Base-by-base conservation (phyloP, 352 stramenopile species). In the Phytophthora uliginosa region DNA sequence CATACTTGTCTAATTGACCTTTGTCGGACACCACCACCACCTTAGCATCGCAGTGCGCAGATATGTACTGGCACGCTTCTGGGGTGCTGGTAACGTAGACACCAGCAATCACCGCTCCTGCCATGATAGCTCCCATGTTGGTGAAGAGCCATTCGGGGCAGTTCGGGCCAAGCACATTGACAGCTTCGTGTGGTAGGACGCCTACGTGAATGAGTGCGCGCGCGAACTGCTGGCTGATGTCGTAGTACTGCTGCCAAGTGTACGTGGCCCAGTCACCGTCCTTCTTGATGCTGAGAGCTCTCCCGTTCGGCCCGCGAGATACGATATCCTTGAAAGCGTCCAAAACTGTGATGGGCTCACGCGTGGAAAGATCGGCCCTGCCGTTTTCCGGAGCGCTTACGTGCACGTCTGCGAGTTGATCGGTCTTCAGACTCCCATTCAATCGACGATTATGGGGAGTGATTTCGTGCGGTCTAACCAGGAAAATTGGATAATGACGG, bases 141-240 rank as follows among this genome's bases (percentile, higher is more conserved):
- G 83, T 84, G 66, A 97, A 84, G 63, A 96, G 89, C 86, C 92
- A 97, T 69, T 97, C 86, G 9, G 89, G 86, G 34, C 86, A 88
- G 76, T 97, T 97, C 71, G 89, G 91, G 28, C 91, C 91, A 48
- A 94, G 91, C 31, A 97, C 86, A 63, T 81, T 91, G 24, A 97
- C 90, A 1, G 79, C 82, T 38, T 97, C 83, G 58, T 94, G 85
- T 22, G 77, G 70, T 34, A 88, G 50, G 10, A 97, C 77, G 15
- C 89, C 92, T 7, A 93, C n/a, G 33, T 81, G 69, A 50, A 97
- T 90, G 60, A 97, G 76, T 20, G 89, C 75, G 64, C 91, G 91
- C 55, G 84, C 91, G 55, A 97, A 95, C 33, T 73, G 67, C 48
- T 83, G 69, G 50, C 77, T 86, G 62, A 82, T 82, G n/a, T 82